phyloP scores from a whole-genome alignment of 345 rosid species.

The Arabidopsis thaliana region DNA sequence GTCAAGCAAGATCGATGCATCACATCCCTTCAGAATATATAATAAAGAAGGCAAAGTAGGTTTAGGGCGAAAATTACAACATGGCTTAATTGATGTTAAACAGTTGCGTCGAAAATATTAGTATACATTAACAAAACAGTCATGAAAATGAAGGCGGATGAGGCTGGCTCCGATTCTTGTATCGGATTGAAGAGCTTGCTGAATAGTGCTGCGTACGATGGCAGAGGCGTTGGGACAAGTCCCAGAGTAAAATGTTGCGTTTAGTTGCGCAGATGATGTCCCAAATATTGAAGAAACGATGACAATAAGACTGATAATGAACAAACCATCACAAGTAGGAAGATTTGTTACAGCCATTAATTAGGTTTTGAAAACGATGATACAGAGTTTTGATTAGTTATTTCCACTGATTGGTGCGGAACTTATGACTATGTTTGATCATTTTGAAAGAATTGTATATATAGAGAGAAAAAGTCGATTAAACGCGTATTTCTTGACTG shows the following conservation, averaged over 20 bases:
- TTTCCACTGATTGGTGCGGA: slow-evolving; percentile 13
- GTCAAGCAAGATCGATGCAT: slow-evolving; percentile 71
- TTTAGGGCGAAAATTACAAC: not conserved
- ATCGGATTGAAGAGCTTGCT: slow-evolving; percentile 67
- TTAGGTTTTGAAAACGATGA: not conserved
- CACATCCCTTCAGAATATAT: slow-evolving; percentile 59
- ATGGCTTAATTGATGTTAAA: not conserved
- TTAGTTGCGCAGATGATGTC: slow-evolving; percentile 52
- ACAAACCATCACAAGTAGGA: slow-evolving; percentile 17
- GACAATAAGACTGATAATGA: slow-evolving; percentile 28
- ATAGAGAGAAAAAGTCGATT: not conserved
- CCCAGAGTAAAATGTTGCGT: slow-evolving; percentile 56
- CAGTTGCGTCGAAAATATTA: not conserved
- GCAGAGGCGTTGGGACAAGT: slow-evolving; percentile 69
- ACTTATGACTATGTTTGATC: not conserved
- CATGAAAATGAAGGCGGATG: slow-evolving; percentile 84
- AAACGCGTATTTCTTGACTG: slow-evolving; percentile 32
- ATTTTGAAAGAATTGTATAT: slow-evolving; percentile 16
- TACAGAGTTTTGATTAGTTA: not conserved
- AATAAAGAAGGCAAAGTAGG: not conserved
- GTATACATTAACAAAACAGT: slow-evolving; percentile 74
- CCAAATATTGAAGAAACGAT: slow-evolving; percentile 23
- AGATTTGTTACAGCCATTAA: slow-evolving; percentile 30
- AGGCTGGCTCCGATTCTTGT: slow-evolving; percentile 77
- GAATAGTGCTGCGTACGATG: slow-evolving; percentile 57